These are phyloP conservation scores for Gelatoporia subvermispora DNA, from an alignment of 768 basidiomycete genomes.

Conservation along the genomic window DNA sequence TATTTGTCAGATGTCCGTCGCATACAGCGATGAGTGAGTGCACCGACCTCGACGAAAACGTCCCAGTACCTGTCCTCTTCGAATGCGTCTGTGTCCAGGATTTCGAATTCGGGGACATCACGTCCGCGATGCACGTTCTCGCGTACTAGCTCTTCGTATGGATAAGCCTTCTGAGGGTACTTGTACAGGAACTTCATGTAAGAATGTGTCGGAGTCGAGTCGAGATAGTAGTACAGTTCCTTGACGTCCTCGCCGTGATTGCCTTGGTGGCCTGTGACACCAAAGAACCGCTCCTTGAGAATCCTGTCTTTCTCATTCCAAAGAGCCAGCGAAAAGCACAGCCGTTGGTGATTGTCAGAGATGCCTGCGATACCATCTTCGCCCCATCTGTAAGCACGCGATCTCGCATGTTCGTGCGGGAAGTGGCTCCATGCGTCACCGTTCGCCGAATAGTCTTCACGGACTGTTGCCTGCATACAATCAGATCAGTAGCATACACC, in stretches of 20 bases:
- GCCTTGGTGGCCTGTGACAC: slow-evolving; percentile 94
- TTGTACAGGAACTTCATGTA: slow-evolving; percentile 99
- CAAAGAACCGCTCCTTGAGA: slow-evolving; percentile 94
- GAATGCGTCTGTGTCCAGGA: slow-evolving; percentile 87
- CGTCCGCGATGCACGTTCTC: slow-evolving; percentile 81
- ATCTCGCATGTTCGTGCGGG: slow-evolving; percentile 89
- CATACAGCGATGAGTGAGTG: neutral
- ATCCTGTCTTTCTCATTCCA: slow-evolving; percentile 97
- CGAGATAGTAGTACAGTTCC: slow-evolving; percentile 97
- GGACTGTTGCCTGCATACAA: slow-evolving; percentile 77
- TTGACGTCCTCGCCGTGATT: slow-evolving; percentile 99
- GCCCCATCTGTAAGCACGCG: slow-evolving; percentile 96
- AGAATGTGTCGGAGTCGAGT: slow-evolving; percentile 97
- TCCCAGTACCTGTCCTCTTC: slow-evolving; percentile 98
- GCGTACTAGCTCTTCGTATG: slow-evolving; percentile 88
- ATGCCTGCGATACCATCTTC: slow-evolving; percentile 98
- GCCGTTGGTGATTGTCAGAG: slow-evolving; percentile 92
- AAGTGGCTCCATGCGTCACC: slow-evolving; percentile 97
- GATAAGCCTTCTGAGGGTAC: slow-evolving; percentile 88
- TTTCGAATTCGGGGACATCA: slow-evolving; percentile 88
- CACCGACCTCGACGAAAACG: slow-evolving; percentile 88
- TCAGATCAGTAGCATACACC: neutral
- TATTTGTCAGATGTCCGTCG: slow-evolving; percentile 3
- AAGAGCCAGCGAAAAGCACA: slow-evolving; percentile 85
- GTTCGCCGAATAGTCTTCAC: slow-evolving; percentile 96